These are phyloP conservation scores for Candida ponderosae DNA, from an alignment of 805 yeast genomes.

Conservation along the genomic window DNA sequence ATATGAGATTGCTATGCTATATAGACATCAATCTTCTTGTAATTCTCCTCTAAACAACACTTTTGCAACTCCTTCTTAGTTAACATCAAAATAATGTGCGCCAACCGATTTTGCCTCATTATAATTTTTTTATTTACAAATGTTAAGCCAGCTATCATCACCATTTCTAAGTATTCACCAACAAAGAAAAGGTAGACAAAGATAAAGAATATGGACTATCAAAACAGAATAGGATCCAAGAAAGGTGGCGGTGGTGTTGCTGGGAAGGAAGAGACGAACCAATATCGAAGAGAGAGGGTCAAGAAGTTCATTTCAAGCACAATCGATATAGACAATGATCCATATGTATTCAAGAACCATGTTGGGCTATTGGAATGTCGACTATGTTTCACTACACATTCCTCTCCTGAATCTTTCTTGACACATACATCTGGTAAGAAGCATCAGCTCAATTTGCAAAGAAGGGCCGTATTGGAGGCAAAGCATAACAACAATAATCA, in stretches of 20 bases:
- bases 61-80: neutral
- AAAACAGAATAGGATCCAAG: constrained; percentile 83
- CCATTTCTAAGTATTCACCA: too few relatives aligned
- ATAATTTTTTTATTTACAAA: too few relatives aligned
- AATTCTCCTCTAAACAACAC: neutral
- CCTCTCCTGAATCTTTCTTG: constrained; percentile 70
- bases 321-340: constrained; percentile 55
- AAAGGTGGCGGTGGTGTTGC: constrained; percentile 88
- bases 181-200: too few relatives aligned
- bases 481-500: constrained; percentile 1
- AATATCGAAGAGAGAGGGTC: constrained; percentile 60
- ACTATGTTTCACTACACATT: constrained; percentile 77
- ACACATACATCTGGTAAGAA: constrained; percentile 80
- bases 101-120: too few relatives aligned
- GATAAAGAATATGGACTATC: constrained; percentile 93
- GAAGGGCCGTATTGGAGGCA: constrained; percentile 35
- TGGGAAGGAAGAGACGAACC: constrained; percentile 58
- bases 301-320: constrained; percentile 45
- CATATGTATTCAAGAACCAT: constrained; percentile 78
- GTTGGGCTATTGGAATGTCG: constrained; percentile 81
- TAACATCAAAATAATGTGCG: too few relatives aligned
- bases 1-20: too few relatives aligned
- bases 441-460: constrained; percentile 67
- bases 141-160: too few relatives aligned
- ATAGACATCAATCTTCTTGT: too few relatives aligned